Percentiles rank a stretch among this genome's conserved stretches.
phyloP scores from a whole-genome alignment of 2,329 filamentous ascomycete species.

The Xylaria sp. region DNA sequence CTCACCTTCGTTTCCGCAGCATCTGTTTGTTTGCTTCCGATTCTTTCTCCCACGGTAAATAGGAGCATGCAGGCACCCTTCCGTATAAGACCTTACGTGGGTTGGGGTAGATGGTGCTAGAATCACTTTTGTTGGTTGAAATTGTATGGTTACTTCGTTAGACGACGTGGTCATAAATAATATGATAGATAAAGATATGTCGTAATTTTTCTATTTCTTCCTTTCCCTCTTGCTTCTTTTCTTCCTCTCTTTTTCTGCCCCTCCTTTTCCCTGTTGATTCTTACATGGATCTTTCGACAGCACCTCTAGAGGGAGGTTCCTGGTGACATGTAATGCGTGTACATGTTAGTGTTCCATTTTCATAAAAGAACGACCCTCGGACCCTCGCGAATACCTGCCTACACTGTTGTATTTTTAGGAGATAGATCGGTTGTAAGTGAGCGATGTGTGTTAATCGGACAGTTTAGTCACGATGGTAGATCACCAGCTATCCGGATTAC shows the following conservation, averaged over 20 bases:
- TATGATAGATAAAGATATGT: neutral
- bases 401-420: neutral
- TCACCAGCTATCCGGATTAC: neutral
- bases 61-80: slow-evolving; percentile 22
- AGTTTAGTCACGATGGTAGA: neutral
- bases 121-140: neutral
- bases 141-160: neutral
- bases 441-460: neutral
- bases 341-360: neutral
- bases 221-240: neutral
- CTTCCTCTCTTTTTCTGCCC: neutral
- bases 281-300: neutral
- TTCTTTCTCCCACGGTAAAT: slow-evolving; percentile 5
- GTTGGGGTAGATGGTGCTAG: neutral
- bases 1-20: slow-evolving; percentile 2
- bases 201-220: neutral
- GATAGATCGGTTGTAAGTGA: neutral
- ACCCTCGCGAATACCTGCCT: neutral
- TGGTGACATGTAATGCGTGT: neutral
- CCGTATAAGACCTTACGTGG: slow-evolving; percentile 2
- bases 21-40: slow-evolving; percentile 8
- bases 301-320: neutral
- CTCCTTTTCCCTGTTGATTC: neutral
- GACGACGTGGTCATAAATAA: neutral
- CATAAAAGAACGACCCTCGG: neutral